Base-by-base conservation (phyloP, 2,329 filamentous ascomycete species). In the Fusarium pseudoanthophilum region DNA sequence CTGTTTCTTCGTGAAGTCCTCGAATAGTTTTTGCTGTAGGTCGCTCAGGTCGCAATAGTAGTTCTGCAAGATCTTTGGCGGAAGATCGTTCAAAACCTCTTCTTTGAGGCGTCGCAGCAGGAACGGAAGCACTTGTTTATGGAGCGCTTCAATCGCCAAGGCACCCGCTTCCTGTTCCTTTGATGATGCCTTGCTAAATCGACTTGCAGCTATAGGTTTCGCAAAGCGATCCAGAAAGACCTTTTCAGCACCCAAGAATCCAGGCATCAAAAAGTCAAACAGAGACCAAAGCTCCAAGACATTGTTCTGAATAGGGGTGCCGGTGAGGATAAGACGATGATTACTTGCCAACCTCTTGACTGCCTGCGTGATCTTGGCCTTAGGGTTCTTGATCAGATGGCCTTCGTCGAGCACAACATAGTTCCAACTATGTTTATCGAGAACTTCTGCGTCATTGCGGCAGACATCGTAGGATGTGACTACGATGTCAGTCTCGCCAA, bases 31-130 rank as follows among this genome's bases (percentile, higher is more conserved):
- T 85, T 92, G 93, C 82, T 99, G 96, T 58, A 99, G 85, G 64
- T 99, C 96, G 78, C 94, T 97, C 24, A 97, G 91, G 79, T 99
- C 96, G 82, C 96, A 99, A 84, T 99, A 99, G 85, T 99, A 99
- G 82, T 99, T 99, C 81, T 99, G 96, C 58, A 99, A 85, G 78
- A 99, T 99, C 90, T 99, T 99, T 13, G 96, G 96, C 5, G 96
- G 96, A 14, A 99, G 86, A 78, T 99, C 96, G 76, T 99, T 93
- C 67, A 99, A 87, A 24, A 99, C 96, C 82, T 99, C 96, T 83
- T 99, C 96, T 84, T 99, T 99, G 76, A 99, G 88, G 77, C 96
- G 95, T 69, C 96, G 94, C 43, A 99, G 89, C 70, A 99, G 87
- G 91, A 99, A 99, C 3, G 96, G 96, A 39, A 99, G 85, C 4